Evolutionary conservation across 2,329 filamentous ascomycete genomes (phyloP).

Genomic region (Meredithiella fracta): DNA sequence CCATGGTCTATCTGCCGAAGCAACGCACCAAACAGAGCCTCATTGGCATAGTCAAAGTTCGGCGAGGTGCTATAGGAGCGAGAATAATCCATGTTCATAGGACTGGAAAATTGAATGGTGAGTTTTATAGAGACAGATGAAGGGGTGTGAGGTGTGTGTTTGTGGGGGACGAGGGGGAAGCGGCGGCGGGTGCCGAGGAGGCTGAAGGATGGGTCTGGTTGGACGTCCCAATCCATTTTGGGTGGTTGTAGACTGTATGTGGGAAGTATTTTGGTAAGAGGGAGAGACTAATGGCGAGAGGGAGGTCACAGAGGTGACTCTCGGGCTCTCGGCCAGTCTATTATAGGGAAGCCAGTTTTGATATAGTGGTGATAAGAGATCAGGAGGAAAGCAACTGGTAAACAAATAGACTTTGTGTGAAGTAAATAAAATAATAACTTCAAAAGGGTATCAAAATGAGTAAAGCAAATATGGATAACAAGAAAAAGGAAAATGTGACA

Average conservation of each 20-base stretch:
- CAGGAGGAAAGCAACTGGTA: not conserved
- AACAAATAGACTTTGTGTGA: not conserved
- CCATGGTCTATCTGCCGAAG: constrained; percentile 35
- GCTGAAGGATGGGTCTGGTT: constrained; percentile 10
- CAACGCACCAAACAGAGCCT: constrained; percentile 33
- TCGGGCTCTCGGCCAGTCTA: constrained; percentile 3
- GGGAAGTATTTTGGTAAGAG: not conserved
- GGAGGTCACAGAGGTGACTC: constrained; percentile 1
- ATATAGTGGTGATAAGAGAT: not conserved
- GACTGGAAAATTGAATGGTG: constrained; percentile 30
- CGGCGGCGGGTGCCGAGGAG: constrained; percentile 20
- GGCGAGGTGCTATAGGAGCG: constrained; percentile 32
- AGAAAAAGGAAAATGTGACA: not conserved
- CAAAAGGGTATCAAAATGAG: not conserved
- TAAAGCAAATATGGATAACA: not conserved
- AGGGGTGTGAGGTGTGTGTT: constrained; percentile 3
- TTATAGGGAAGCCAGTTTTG: not conserved
- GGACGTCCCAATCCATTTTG: constrained; percentile 1
- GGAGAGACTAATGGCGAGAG: not conserved
- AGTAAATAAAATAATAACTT: not conserved
- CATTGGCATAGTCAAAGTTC: constrained; percentile 25
- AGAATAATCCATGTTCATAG: constrained; percentile 27
- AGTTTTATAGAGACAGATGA: constrained; percentile 26
- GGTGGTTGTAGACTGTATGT: not conserved
- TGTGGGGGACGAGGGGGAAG: constrained; percentile 20